phyloP scores from a whole-genome alignment of 2,329 filamentous ascomycete genomes.

The Neofusicoccum kwambonambiense region DNA sequence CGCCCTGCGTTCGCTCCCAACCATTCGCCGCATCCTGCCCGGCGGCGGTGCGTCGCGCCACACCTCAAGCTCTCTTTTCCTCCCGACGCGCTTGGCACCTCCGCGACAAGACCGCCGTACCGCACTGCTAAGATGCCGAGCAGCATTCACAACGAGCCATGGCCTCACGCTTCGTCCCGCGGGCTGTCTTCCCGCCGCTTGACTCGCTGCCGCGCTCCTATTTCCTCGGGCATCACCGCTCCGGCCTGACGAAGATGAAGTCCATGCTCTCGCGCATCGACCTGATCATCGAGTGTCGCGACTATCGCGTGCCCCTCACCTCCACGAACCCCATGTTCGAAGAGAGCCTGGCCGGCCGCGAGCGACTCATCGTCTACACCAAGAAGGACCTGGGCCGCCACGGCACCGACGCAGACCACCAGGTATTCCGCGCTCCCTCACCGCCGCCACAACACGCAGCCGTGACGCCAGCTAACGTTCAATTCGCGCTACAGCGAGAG shows the following conservation, averaged over 20 bases:
- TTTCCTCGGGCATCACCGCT: constrained; percentile 88
- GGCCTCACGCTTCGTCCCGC: constrained; percentile 65
- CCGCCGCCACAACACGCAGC: not conserved
- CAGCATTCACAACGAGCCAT: constrained; percentile 20
- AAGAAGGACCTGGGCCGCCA: constrained; percentile 72
- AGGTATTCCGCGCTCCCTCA: not conserved
- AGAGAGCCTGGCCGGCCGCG: constrained; percentile 66
- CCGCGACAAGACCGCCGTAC: not conserved
- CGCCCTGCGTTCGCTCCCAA: not conserved
- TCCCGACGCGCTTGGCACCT: not conserved
- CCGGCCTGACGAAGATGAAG: constrained; percentile 80
- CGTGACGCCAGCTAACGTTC: constrained; percentile 13
- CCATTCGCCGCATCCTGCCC: not conserved
- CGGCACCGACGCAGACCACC: constrained; percentile 28
- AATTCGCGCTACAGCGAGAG: constrained; percentile 42
- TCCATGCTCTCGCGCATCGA: constrained; percentile 75
- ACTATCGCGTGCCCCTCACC: constrained; percentile 85
- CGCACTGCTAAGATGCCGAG: not conserved
- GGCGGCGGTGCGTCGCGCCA: not conserved
- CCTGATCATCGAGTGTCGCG: constrained; percentile 90
- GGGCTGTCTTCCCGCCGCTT: constrained; percentile 69
- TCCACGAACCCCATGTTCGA: constrained; percentile 91
- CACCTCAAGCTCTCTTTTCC: not conserved
- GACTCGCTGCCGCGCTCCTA: constrained; percentile 81
- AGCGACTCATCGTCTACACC: constrained; percentile 85